These are phyloP conservation scores for Suhomyces anneliseae DNA, from an alignment of 1,139 yeast genomes.

Conservation along the genomic window DNA sequence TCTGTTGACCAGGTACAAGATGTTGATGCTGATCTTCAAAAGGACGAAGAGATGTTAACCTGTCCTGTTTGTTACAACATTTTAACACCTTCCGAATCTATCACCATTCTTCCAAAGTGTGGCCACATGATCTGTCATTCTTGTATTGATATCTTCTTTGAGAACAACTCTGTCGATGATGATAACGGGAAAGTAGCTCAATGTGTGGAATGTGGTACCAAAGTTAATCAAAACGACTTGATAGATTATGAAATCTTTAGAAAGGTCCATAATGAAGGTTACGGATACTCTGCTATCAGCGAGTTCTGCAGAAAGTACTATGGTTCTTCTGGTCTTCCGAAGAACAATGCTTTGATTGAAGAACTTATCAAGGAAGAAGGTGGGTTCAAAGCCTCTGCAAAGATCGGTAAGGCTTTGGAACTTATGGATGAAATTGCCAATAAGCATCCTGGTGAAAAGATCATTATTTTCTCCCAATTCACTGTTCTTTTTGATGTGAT, in stretches of 20 bases:
- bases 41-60: slow-evolving; percentile 29
- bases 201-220: slow-evolving; percentile 52
- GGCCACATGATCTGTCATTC: slow-evolving; percentile 70
- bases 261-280: slow-evolving; percentile 36
- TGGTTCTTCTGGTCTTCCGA: slow-evolving; percentile 4
- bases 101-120: slow-evolving; percentile 55
- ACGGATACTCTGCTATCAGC: slow-evolving; percentile 11
- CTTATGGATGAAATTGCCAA: slow-evolving; percentile 43
- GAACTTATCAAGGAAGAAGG: slow-evolving; percentile 31
- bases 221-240: slow-evolving; percentile 41
- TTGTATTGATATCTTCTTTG: slow-evolving; percentile 57
- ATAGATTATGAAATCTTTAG: slow-evolving; percentile 55
- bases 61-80: slow-evolving; percentile 74
- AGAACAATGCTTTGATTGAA: slow-evolving; percentile 21
- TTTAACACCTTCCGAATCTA: slow-evolving; percentile 42
- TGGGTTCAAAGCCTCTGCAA: slow-evolving; percentile 51
- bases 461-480: slow-evolving; percentile 83
- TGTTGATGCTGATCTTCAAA: neutral
- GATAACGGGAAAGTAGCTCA: slow-evolving; percentile 44
- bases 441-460: slow-evolving; percentile 55
- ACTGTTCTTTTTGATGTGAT: slow-evolving; percentile 74
- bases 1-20: neutral
- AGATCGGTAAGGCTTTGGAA: slow-evolving; percentile 51
- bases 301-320: slow-evolving; percentile 12
- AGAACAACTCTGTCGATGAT: slow-evolving; percentile 36